Conservation (phyloP, 495 filamentous ascomycete species). For the Cryomyces antarcticus region DNA sequence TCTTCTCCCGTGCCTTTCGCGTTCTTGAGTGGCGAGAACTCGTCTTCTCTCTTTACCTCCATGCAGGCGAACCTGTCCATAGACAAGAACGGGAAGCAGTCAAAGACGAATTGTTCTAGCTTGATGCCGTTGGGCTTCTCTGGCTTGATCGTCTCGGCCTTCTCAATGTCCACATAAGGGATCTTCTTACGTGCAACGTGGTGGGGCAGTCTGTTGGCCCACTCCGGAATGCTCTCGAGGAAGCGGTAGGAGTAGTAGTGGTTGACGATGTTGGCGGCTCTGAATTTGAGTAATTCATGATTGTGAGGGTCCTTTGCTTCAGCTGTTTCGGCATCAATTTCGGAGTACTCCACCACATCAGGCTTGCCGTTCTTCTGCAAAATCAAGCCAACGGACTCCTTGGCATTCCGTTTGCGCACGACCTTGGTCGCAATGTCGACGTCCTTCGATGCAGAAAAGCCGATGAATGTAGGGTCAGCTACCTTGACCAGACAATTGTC, state of each 20-base stretch:
- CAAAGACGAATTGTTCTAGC: slow-evolving; percentile 97
- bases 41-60: slow-evolving; percentile 91
- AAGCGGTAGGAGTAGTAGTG: slow-evolving; percentile 97
- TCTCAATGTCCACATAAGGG: slow-evolving; percentile 55
- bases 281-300: slow-evolving; percentile 70
- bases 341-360: slow-evolving; percentile 96
- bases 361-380: slow-evolving; percentile 87
- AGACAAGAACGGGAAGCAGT: slow-evolving; percentile 81
- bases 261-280: slow-evolving; percentile 98
- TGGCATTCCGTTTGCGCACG: slow-evolving; percentile 91
- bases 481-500: slow-evolving; percentile 99
- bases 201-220: slow-evolving; percentile 70
- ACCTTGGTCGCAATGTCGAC: slow-evolving; percentile 98
- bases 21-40: slow-evolving; percentile 98
- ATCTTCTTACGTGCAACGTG: slow-evolving; percentile 99
- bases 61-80: slow-evolving; percentile 82
- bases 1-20: slow-evolving; percentile 79
- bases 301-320: slow-evolving; percentile 80
- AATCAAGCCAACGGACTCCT: slow-evolving; percentile 91
- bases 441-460: slow-evolving; percentile 70
- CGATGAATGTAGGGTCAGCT: slow-evolving; percentile 87
- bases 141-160: slow-evolving; percentile 65
- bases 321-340: slow-evolving; percentile 73
- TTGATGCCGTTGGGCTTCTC: slow-evolving; percentile 94
- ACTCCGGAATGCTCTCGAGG: slow-evolving; percentile 73